Percentiles rank a stretch among this genome's conserved stretches.
Evolutionary conservation across 495 filamentous ascomycete genomes (phyloP).

Genomic region (Neurospora terricola): DNA sequence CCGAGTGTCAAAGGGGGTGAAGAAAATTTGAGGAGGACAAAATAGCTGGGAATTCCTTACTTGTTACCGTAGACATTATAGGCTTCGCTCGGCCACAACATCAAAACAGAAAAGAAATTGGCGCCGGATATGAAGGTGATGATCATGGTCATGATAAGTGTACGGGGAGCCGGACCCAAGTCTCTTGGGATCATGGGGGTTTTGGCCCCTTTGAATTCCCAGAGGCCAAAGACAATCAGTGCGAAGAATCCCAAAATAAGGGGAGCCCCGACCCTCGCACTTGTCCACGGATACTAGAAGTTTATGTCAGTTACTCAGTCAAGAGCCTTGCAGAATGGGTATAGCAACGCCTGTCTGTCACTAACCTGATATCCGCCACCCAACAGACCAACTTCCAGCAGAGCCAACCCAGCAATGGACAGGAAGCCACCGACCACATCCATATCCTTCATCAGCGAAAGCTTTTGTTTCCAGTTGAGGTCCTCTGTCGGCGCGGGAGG

Average conservation of each 20-base stretch:
- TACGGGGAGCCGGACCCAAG: slow-evolving; percentile 53
- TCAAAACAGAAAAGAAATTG: slow-evolving; percentile 65
- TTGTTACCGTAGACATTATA: slow-evolving; percentile 68
- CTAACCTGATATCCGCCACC: slow-evolving; percentile 54
- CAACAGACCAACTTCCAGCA: slow-evolving; percentile 57
- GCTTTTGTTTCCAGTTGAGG: slow-evolving; percentile 33
- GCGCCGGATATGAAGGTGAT: slow-evolving; percentile 67
- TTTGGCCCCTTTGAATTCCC: slow-evolving; percentile 52
- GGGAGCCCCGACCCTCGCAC: slow-evolving; percentile 37
- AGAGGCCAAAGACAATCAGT: slow-evolving; percentile 47
- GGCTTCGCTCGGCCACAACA: slow-evolving; percentile 67
- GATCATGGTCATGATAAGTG: slow-evolving; percentile 51
- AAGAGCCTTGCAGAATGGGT: neutral
- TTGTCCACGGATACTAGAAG: slow-evolving; percentile 25
- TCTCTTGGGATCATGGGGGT: slow-evolving; percentile 58
- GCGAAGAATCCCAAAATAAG: slow-evolving; percentile 48
- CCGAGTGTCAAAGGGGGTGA: neutral
- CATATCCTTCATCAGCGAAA: slow-evolving; percentile 45
- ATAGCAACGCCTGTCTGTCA: neutral
- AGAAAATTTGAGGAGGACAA: neutral
- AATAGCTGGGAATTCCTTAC: slow-evolving; percentile 6
- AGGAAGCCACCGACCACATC: slow-evolving; percentile 61
- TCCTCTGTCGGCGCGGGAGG: slow-evolving; percentile 53
- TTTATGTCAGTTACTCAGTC: neutral
- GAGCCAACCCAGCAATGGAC: slow-evolving; percentile 52